Conservation (phyloP, 805 yeast genomes). For the Metschnikowia cerradonensis region DNA sequence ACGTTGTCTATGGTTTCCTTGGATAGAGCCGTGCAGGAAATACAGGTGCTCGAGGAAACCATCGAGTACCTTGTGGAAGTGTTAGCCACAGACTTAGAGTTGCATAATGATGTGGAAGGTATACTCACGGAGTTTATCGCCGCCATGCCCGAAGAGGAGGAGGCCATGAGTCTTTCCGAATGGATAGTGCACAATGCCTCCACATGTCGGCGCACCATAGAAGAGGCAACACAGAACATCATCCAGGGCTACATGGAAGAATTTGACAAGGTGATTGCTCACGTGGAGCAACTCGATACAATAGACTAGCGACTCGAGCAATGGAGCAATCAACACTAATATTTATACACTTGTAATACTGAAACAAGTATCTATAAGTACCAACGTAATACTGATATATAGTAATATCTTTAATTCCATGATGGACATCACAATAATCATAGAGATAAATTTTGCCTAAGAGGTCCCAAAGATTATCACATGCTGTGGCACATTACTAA, state of each 20-base stretch:
- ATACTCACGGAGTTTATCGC: slow-evolving; percentile 58
- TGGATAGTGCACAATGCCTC: slow-evolving; percentile 61
- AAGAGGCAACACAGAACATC: slow-evolving; percentile 45
- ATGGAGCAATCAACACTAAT: too few relatives aligned
- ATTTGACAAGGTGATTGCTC: slow-evolving; percentile 46
- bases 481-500: too few relatives aligned
- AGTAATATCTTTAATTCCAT: too few relatives aligned
- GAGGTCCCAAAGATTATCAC: too few relatives aligned
- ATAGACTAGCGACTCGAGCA: slow-evolving; percentile 8
- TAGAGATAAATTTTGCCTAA: too few relatives aligned
- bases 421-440: too few relatives aligned
- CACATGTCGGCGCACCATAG: slow-evolving; percentile 48
- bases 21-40: slow-evolving; percentile 7
- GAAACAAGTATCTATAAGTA: too few relatives aligned
- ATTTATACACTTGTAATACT: too few relatives aligned
- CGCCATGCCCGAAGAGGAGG: slow-evolving; percentile 66
- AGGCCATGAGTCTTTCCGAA: slow-evolving; percentile 63
- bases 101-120: slow-evolving; percentile 65
- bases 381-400: too few relatives aligned
- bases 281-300: slow-evolving; percentile 29
- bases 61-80: slow-evolving; percentile 31
- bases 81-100: slow-evolving; percentile 34
- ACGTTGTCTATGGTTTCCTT: neutral
- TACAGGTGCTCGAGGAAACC: slow-evolving; percentile 29
- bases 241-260: slow-evolving; percentile 45